Evolutionary conservation across 2,329 filamentous ascomycete genomes (phyloP).

Genomic region (Lomentospora prolificans): DNA sequence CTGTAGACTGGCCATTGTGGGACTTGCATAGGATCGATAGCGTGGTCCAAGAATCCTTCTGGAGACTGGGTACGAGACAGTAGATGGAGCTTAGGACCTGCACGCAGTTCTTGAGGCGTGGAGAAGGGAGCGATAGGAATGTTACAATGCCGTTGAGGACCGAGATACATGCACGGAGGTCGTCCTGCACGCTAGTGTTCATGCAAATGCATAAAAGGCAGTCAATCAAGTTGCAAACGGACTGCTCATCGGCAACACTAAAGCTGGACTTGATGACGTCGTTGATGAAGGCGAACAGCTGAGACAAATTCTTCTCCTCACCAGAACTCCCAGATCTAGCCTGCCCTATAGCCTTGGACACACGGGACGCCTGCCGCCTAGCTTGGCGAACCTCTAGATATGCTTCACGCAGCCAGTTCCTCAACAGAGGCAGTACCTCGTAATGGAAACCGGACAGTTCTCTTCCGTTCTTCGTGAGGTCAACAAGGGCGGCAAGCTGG

Average conservation of each 20-base stretch:
- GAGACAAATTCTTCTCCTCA: constrained; percentile 53
- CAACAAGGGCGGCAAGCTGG: constrained; percentile 53
- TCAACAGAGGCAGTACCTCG: constrained; percentile 53
- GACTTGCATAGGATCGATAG: constrained; percentile 62
- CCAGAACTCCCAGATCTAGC: constrained; percentile 28
- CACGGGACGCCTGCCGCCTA: constrained; percentile 35
- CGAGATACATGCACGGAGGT: constrained; percentile 56
- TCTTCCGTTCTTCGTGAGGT: constrained; percentile 51
- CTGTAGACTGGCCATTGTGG: constrained; percentile 60
- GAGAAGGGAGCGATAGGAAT: constrained; percentile 57
- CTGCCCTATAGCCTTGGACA: not conserved
- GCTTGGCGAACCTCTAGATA: constrained; percentile 45
- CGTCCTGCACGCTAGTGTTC: constrained; percentile 52
- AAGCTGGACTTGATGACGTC: constrained; percentile 70
- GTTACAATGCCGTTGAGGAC: constrained; percentile 64
- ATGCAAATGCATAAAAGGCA: constrained; percentile 57
- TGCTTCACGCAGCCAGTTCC: constrained; percentile 46
- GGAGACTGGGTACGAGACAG: constrained; percentile 50
- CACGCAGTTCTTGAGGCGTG: constrained; percentile 54
- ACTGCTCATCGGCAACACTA: constrained; percentile 53
- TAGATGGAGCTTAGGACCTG: constrained; percentile 65
- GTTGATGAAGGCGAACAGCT: constrained; percentile 54
- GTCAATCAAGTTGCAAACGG: constrained; percentile 51
- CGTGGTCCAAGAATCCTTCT: constrained; percentile 59
- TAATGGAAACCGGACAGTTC: constrained; percentile 59